Evolutionary conservation across 169 alveolate species (phyloP), one percentile per base, ranked within the genome.

Genomic region (Plasmodium vivax): DNA sequence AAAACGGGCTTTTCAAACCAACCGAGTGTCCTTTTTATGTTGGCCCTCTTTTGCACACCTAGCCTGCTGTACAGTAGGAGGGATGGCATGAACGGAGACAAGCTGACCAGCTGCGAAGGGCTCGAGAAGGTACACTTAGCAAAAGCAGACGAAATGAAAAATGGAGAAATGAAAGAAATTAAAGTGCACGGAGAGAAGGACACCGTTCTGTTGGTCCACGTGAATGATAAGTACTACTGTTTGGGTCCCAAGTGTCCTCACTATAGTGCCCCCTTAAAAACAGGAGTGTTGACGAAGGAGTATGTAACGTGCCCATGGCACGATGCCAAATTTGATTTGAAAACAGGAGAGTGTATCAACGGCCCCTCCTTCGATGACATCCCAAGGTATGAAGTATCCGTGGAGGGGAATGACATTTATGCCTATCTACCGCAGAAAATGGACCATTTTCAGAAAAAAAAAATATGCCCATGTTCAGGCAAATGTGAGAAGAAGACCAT

Each of bases 171-270:
- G 95, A 87, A 79, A 38, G 97, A 96, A 95, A 93, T 95, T 30
- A 93, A 84, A 47, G 93, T 95, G 4, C 92, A 84, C 71, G 85
- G 91, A 51, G 97, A 95, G 83, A 94, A 93, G 27, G 94, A 90
- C 30, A 80, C 84, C 6, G 97, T 96, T 7, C 92, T 96, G 43
- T 94, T 96, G 9, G 84, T 96, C 30, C 93, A 95, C 12, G 74
- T 93, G 27, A 92, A 95, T 75, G 95, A 96, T 30, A 85, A 75
- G 5, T 93, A 95, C 87, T 88, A 96, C 82, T 95, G 97, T 51
- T 92, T 97, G 23, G 98, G 98, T 16, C 95, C 97, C 10, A 93
- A 96, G 45, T 96, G 98, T 80, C 98, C 98, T 1, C 98, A 96
- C 58, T 96, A 88, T 51, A 82, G 96, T 45, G 98, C 98, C 9